Evolutionary conservation across 1,139 yeast species (phyloP), one percentile per base, ranked within the genome.

Genomic region (Zygosaccharomyces pseudobailii): DNA sequence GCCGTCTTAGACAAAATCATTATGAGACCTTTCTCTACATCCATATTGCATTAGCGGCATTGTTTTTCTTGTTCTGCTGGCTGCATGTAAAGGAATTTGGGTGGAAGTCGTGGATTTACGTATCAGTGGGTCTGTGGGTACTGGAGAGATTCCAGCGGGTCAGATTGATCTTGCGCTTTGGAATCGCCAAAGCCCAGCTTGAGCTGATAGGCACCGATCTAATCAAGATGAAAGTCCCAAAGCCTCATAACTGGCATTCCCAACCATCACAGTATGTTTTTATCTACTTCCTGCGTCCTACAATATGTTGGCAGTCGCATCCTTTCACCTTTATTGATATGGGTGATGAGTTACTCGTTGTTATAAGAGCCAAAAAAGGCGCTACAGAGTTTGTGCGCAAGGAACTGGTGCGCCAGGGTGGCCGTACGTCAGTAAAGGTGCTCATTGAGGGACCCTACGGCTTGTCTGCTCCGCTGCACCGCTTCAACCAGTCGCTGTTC

Each of bases 361-460:
- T 79, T 17, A 62, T 75, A 40, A 75, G 74, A 55, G 74, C 73
- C 8, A 77, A 76, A 53, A 65, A 66, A 5, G 82, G 82, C 6
- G 61, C 73, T 21, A 74, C 80, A 0, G 61, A 63, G 37, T 59
- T 65, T 7, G 55, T 76, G 9, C 64, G 65, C 46, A 59, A 65
- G 19, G 56, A 62, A 9, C 41, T 68, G 8, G 35, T 49, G 3
- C 44, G 49, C 6, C 45, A 42, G 5, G 58, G 59, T 25, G 55
- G 58, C 31, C 49, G 58, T 5, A 17, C 37, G 4, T 46, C 50
- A 10, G 59, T 69, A 55, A 61, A 66, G 42, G 73, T 79, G 1
- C 63, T 73, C 5, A 61, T 82, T 10, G 88, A 83, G 55, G 88
- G 88, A 0, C 87, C 88, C 0, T 83, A 82, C 57, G 84, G 87